Evolutionary conservation across 768 basidiomycete genomes (phyloP).

Genomic region (Pisolithus orientalis): DNA sequence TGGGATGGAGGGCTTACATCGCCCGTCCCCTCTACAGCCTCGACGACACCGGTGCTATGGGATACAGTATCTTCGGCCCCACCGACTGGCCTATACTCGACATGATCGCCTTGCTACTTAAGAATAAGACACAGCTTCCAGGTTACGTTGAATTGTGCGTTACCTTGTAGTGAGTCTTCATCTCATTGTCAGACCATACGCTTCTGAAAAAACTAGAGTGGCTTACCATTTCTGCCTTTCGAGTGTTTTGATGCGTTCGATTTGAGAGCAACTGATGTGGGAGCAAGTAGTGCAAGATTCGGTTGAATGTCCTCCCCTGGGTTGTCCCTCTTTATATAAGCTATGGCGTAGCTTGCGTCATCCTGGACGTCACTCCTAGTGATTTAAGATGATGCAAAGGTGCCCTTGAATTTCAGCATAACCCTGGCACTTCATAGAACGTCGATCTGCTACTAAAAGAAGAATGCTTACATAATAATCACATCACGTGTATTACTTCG

Average conservation of each 20-base stretch:
- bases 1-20: conserved; percentile 20
- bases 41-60: conserved; percentile 32
- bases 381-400: background rate
- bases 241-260: too few species aligned
- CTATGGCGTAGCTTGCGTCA: conserved; percentile 5
- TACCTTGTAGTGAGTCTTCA: conserved; percentile 19
- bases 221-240: background rate
- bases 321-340: conserved; percentile 10
- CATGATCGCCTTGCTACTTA: conserved; percentile 32
- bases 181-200: background rate
- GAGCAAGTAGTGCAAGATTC: background rate
- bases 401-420: too few species aligned
- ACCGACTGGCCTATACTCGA: conserved; percentile 41
- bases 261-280: background rate
- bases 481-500: too few species aligned
- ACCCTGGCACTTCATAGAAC: too few species aligned
- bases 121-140: background rate
- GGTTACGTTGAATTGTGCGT: background rate
- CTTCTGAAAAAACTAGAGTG: background rate
- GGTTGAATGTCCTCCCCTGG: background rate
- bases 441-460: too few species aligned
- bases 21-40: conserved; percentile 27
- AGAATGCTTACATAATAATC: too few species aligned
- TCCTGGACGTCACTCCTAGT: conserved; percentile 10
- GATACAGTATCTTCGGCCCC: conserved; percentile 33